Evolutionary conservation across 208 protist species (phyloP), one percentile per base, ranked within the genome.

Genomic region (Crithidia acanthocephali): DNA sequence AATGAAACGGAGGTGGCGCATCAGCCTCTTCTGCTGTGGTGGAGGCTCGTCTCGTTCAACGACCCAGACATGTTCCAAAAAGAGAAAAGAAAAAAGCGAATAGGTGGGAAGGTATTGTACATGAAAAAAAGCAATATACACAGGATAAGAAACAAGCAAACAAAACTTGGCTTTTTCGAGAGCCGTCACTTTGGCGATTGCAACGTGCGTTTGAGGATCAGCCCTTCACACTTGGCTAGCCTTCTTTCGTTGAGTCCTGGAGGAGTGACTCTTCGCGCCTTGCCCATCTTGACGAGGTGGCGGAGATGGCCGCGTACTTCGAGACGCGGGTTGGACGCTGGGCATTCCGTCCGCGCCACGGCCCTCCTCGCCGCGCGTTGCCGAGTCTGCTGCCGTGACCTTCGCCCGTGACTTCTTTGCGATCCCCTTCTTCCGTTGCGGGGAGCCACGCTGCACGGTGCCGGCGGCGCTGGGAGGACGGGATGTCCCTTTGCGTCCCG

Each of bases 401-500:
- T 68, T 68, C 3, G 33, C n/a, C 33, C 48, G 45, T 20, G 50
- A 11, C 2, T 9, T 27, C n/a, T 63, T 68, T 9, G 27, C 25
- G 1, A 33, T 48, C 6, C 11, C 23, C 44, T 68, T 72, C 16
- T 72, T 72, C 25, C 28, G 62, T 48, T 35, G 15, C 16, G 30
- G 45, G 10, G 63, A 48, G n/a, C 23, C 25, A 2, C 72, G 61
- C 44, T 59, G 56, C 30, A 22, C 65, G 35, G 33, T 27, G 27
- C 25, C 65, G 28, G 47, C 48, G 48, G 35, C 15, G 1, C 47
- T 25, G 33, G 58, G 23, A 20, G 33, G 28, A 9, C 72, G 72
- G 32, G 53, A 55, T 8, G 48, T 35, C 16, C 72, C 42, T 48
- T 68, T 72, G 2, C 58, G 72, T 33, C 35, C 28, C n/a, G 28